Conservation (phyloP, 2,329 filamentous ascomycete genomes). For the Stromatinia cepivora region DNA sequence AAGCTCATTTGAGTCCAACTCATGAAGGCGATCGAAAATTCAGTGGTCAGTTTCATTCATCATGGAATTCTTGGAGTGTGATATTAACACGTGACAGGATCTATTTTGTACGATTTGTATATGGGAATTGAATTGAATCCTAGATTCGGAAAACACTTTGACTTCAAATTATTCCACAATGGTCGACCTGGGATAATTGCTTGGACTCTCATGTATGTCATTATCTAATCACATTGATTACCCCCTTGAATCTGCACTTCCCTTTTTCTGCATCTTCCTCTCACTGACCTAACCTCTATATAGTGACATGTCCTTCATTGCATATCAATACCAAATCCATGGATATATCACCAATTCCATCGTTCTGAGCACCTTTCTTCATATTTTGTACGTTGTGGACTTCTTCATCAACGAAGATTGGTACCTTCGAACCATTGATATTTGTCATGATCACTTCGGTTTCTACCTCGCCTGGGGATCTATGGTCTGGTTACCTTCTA, state of each 20-base stretch:
- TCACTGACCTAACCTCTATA: slow-evolving; percentile 8
- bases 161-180: slow-evolving; percentile 51
- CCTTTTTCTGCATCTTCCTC: not conserved
- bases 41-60: slow-evolving; percentile 40
- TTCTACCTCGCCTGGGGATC: slow-evolving; percentile 48
- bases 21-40: slow-evolving; percentile 48
- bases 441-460: slow-evolving; percentile 47
- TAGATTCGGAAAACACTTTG: slow-evolving; percentile 45
- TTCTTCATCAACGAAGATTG: slow-evolving; percentile 53
- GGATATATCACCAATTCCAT: slow-evolving; percentile 47
- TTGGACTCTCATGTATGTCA: slow-evolving; percentile 49
- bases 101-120: slow-evolving; percentile 47
- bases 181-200: slow-evolving; percentile 50
- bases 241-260: slow-evolving; percentile 10
- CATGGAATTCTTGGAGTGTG: not conserved
- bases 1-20: slow-evolving; percentile 45
- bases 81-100: slow-evolving; percentile 38
- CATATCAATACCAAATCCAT: slow-evolving; percentile 46
- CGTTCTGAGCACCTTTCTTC: slow-evolving; percentile 47
- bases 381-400: slow-evolving; percentile 49
- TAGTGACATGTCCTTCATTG: slow-evolving; percentile 44
- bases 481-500: slow-evolving; percentile 47
- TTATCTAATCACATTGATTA: not conserved
- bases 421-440: slow-evolving; percentile 49
- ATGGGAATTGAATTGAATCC: slow-evolving; percentile 52